Conservation (phyloP, 2,329 filamentous ascomycete species). For the Coniochaeta pulveracea region DNA sequence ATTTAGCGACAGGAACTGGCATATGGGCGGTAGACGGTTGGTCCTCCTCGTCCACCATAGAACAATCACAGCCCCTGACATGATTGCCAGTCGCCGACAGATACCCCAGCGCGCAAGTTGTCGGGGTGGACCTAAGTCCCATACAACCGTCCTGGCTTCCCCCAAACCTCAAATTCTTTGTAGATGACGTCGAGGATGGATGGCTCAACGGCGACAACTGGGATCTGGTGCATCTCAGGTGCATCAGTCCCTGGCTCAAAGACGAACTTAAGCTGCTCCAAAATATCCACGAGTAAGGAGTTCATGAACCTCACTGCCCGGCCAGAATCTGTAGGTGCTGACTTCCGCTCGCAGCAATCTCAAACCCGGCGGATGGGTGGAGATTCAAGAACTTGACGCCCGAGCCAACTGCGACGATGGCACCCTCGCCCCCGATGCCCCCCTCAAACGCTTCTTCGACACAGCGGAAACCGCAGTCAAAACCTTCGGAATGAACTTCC, state of each 20-base stretch:
- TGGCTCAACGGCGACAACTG: constrained; percentile 45
- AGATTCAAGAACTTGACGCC: constrained; percentile 33
- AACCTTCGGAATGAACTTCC: constrained; percentile 24
- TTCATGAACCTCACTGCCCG: constrained; percentile 14
- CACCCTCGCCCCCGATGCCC: constrained; percentile 28
- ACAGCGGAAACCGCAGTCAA: constrained; percentile 15
- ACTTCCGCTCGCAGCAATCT: constrained; percentile 20
- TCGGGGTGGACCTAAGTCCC: constrained; percentile 22
- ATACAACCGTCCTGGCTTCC: constrained; percentile 29
- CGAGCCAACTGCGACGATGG: constrained; percentile 30
- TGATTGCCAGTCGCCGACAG: constrained; percentile 7
- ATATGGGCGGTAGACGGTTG: constrained; percentile 41
- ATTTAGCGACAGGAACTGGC: constrained; percentile 39
- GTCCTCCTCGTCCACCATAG: constrained; percentile 3
- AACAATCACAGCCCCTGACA: not conserved
- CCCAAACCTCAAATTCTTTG: constrained; percentile 38
- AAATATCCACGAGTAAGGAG: constrained; percentile 32
- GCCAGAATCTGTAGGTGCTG: not conserved
- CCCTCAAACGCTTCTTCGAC: constrained; percentile 18
- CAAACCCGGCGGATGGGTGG: constrained; percentile 36
- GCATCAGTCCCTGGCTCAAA: constrained; percentile 19
- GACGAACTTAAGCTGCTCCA: constrained; percentile 36
- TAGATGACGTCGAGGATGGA: constrained; percentile 42
- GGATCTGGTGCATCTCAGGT: constrained; percentile 46
- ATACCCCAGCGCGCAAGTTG: constrained; percentile 12